Evolutionary conservation across 345 rosid genomes (phyloP).

Genomic region (Rhodomyrtus tomentosa): DNA sequence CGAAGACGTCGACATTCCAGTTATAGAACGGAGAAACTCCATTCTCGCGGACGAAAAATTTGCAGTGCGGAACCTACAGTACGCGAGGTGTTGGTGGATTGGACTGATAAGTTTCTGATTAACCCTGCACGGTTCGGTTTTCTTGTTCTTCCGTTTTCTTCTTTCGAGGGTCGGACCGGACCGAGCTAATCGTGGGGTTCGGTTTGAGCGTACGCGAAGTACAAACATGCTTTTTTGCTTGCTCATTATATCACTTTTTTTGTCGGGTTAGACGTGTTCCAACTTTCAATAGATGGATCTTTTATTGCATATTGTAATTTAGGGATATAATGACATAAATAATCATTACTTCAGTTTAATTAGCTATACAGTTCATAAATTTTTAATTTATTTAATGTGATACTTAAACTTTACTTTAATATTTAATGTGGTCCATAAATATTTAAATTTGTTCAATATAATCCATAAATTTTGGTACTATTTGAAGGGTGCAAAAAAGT

Average conservation of each 20-base stretch:
- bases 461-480: too few relatives aligned
- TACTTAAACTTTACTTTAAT: too few relatives aligned
- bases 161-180: background rate
- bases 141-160: background rate
- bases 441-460: too few relatives aligned
- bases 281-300: background rate
- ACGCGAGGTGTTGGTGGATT: background rate
- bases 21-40: conserved; percentile 1
- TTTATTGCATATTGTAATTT: background rate
- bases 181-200: background rate
- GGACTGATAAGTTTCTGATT: background rate
- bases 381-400: too few relatives aligned
- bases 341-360: too few relatives aligned
- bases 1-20: conserved; percentile 23
- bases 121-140: background rate
- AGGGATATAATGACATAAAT: too few relatives aligned
- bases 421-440: too few relatives aligned
- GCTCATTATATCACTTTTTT: background rate
- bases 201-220: background rate
- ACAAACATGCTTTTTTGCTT: background rate
- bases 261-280: background rate
- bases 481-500: too few relatives aligned
- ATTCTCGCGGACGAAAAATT: background rate
- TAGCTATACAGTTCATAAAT: too few relatives aligned
- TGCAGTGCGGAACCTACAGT: background rate